phyloP scores from a whole-genome alignment of 345 rosid genomes.

The Eucalyptus marginata region DNA sequence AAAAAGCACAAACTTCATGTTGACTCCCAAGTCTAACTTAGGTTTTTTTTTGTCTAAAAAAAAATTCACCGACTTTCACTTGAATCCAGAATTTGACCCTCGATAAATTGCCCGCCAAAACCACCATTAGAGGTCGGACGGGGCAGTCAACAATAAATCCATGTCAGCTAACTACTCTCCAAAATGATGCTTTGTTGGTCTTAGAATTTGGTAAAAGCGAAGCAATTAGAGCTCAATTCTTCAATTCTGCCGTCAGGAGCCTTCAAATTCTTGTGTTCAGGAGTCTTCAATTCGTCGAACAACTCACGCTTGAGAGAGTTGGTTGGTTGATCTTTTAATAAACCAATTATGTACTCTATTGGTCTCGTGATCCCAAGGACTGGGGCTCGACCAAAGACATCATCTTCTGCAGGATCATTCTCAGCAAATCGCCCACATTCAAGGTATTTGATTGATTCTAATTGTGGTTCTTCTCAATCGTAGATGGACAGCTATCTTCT shows the following conservation, averaged over 20 bases:
- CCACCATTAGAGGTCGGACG: not conserved
- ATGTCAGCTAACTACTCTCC: not conserved
- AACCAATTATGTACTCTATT: too few relatives aligned
- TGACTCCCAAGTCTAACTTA: fast-evolving
- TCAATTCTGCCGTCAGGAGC: not conserved
- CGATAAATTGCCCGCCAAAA: fast-evolving
- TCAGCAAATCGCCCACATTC: fast-evolving
- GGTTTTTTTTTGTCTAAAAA: too few relatives aligned
- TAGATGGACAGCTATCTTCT: too few relatives aligned
- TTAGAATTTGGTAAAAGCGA: not conserved
- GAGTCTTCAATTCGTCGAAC: not conserved
- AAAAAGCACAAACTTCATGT: too few relatives aligned
- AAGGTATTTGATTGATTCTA: too few relatives aligned
- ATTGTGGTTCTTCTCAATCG: too few relatives aligned
- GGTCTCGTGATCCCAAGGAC: too few relatives aligned
- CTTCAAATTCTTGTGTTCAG: not conserved
- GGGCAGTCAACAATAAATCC: not conserved
- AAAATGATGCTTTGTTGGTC: not conserved
- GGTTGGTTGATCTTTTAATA: not conserved
- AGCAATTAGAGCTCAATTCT: not conserved
- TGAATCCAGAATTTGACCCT: not conserved
- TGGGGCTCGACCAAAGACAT: too few relatives aligned
- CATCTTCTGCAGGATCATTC: too few relatives aligned
- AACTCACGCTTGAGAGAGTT: not conserved
- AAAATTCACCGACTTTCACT: not conserved